A percentile compares a stretch with the other conserved stretches of the same genome.
These are phyloP conservation scores for Parachaetomium inaequale DNA, from an alignment of 495 filamentous ascomycete species.

Conservation along the genomic window DNA sequence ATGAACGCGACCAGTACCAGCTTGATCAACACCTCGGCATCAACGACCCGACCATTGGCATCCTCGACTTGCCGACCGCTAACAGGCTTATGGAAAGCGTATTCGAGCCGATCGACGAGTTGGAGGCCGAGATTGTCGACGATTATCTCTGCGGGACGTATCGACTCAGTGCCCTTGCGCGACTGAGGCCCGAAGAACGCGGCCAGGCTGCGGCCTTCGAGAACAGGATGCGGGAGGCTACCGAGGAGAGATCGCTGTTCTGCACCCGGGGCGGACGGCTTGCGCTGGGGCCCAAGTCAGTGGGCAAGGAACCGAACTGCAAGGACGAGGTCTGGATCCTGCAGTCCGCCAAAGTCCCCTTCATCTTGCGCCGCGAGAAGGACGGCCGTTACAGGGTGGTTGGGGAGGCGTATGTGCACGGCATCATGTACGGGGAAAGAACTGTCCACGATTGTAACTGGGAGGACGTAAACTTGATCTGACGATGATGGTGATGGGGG, in stretches of 20 bases:
- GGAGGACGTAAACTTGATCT: background rate
- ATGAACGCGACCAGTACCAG: background rate
- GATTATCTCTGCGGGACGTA: background rate
- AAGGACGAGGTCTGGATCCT: background rate
- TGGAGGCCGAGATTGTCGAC: background rate
- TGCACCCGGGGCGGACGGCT: background rate
- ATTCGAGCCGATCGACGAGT: background rate
- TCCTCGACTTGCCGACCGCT: background rate
- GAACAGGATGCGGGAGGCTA: background rate
- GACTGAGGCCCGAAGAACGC: background rate
- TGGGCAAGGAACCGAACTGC: background rate
- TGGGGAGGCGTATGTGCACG: background rate
- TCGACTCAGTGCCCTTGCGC: background rate
- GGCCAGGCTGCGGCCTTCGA: background rate
- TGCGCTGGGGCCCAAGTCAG: background rate
- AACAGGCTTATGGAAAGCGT: background rate
- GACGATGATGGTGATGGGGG: too few relatives aligned
- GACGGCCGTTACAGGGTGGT: background rate
- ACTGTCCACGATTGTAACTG: background rate
- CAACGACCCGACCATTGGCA: background rate
- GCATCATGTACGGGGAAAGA: background rate
- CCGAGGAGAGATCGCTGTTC: background rate
- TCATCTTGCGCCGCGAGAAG: background rate
- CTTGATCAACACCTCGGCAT: background rate
- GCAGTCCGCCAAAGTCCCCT: background rate